These are phyloP conservation scores for Chaetoscypha palmicola DNA, from an alignment of 2,329 filamentous ascomycete species.

Conservation along the genomic window DNA sequence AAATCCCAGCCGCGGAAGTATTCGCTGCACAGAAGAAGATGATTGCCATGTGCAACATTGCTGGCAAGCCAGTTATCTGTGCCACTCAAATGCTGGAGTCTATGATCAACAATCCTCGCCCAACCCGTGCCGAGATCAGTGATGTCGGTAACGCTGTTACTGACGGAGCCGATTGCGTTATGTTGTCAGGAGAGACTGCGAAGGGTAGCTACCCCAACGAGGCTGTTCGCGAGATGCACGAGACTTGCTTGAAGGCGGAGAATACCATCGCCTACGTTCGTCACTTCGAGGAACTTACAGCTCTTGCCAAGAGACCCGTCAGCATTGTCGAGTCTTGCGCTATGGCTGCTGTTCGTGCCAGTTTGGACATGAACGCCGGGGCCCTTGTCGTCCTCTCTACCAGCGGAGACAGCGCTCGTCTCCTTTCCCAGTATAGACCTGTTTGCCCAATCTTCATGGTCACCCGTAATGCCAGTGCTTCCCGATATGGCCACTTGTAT, in stretches of 20 bases:
- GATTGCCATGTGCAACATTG: slow-evolving; percentile 99
- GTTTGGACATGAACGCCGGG: slow-evolving; percentile 91
- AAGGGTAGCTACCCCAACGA: slow-evolving; percentile 93
- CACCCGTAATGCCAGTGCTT: slow-evolving; percentile 75
- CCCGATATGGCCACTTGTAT: slow-evolving; percentile 90
- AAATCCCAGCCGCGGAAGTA: slow-evolving; percentile 96
- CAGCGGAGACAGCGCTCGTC: slow-evolving; percentile 86
- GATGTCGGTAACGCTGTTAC: slow-evolving; percentile 98
- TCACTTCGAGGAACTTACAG: slow-evolving; percentile 91
- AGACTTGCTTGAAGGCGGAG: slow-evolving; percentile 93
- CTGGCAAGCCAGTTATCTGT: slow-evolving; percentile 97
- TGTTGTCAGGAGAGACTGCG: slow-evolving; percentile 98
- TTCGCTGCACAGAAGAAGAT: slow-evolving; percentile 99
- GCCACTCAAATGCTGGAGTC: slow-evolving; percentile 99
- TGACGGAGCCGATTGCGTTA: slow-evolving; percentile 97
- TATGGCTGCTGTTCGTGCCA: slow-evolving; percentile 94
- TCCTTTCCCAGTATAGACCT: slow-evolving; percentile 96
- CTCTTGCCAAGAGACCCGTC: slow-evolving; percentile 74
- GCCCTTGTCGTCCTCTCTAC: slow-evolving; percentile 96
- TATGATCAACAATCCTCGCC: slow-evolving; percentile 99
- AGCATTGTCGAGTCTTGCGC: slow-evolving; percentile 88
- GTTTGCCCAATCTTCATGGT: slow-evolving; percentile 99
- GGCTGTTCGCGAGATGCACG: slow-evolving; percentile 95
- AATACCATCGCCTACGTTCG: slow-evolving; percentile 95
- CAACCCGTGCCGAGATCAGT: slow-evolving; percentile 95